These are phyloP conservation scores for Ophiocordyceps camponoti-leonardi DNA, from an alignment of 2,329 filamentous ascomycete genomes.

Conservation along the genomic window DNA sequence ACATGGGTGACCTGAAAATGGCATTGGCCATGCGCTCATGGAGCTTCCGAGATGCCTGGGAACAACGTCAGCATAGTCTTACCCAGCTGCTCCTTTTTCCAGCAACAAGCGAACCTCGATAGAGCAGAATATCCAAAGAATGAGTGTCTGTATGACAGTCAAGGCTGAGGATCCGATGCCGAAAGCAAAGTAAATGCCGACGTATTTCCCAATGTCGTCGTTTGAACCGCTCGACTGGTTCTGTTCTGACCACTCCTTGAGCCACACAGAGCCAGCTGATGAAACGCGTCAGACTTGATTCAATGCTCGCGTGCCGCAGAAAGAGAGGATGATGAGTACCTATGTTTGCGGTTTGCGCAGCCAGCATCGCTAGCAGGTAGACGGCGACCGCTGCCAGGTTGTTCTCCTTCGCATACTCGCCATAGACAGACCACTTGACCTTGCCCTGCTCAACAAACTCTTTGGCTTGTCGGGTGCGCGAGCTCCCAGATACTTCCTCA, in stretches of 20 bases:
- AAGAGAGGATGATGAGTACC: too few relatives aligned
- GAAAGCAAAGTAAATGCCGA: slow-evolving; percentile 90
- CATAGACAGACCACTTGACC: slow-evolving; percentile 88
- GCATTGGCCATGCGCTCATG: slow-evolving; percentile 95
- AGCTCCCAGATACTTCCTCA: slow-evolving; percentile 54
- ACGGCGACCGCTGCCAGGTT: slow-evolving; percentile 70
- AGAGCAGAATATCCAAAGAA: slow-evolving; percentile 98
- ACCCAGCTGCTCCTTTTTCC: background rate
- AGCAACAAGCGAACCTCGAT: slow-evolving; percentile 54
- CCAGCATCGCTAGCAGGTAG: slow-evolving; percentile 61
- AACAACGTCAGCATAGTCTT: slow-evolving; percentile 3
- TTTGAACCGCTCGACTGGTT: slow-evolving; percentile 57
- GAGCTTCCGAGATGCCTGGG: slow-evolving; percentile 75
- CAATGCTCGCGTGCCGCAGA: too few relatives aligned
- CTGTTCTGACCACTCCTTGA: slow-evolving; percentile 77
- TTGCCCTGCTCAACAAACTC: slow-evolving; percentile 89
- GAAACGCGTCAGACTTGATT: slow-evolving; percentile 1
- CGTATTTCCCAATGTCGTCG: slow-evolving; percentile 67
- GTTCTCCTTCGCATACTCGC: slow-evolving; percentile 87
- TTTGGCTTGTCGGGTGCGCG: slow-evolving; percentile 72
- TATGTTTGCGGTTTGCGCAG: slow-evolving; percentile 68
- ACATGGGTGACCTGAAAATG: slow-evolving; percentile 96
- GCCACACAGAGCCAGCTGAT: slow-evolving; percentile 70
- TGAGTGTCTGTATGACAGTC: slow-evolving; percentile 80
- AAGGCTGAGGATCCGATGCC: slow-evolving; percentile 73